Percentiles rank a stretch among this genome's conserved stretches.
Conservation (phyloP, 164 flowering plant genomes). For the Protea cynaroides region DNA sequence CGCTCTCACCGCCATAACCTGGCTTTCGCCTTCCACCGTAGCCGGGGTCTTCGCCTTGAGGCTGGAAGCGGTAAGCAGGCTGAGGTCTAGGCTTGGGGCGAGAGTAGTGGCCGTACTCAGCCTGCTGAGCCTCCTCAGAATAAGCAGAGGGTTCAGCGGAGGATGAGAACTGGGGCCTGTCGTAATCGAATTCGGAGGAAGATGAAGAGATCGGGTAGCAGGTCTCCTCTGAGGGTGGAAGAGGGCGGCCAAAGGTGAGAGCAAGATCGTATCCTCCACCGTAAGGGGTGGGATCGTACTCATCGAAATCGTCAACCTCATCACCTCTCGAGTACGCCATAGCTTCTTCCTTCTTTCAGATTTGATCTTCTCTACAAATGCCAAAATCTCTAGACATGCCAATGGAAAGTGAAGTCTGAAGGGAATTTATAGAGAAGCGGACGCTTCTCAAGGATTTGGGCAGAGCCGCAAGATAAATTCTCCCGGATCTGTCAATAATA, state of each 20-base stretch:
- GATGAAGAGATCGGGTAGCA: slow-evolving; percentile 57
- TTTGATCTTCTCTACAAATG: neutral
- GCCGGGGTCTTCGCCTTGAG: slow-evolving; percentile 10
- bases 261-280: slow-evolving; percentile 78
- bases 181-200: slow-evolving; percentile 43
- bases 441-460: too few relatives aligned
- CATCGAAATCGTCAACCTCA: slow-evolving; percentile 71
- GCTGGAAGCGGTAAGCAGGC: slow-evolving; percentile 4
- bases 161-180: slow-evolving; percentile 53
- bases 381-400: too few relatives aligned
- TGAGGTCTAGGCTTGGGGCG: slow-evolving; percentile 38
- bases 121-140: slow-evolving; percentile 41
- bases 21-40: slow-evolving; percentile 12
- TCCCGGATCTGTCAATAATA: neutral
- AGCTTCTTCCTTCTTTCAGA: neutral
- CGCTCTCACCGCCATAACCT: slow-evolving; percentile 18
- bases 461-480: too few relatives aligned
- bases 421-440: neutral
- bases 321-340: slow-evolving; percentile 47
- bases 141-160: slow-evolving; percentile 65
- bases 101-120: slow-evolving; percentile 61
- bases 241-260: slow-evolving; percentile 72
- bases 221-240: slow-evolving; percentile 62
- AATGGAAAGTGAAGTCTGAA: too few relatives aligned
- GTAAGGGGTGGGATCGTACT: slow-evolving; percentile 88